phyloP scores from a whole-genome alignment of 73 alveolate species.

The Paramecium biaurelia region DNA sequence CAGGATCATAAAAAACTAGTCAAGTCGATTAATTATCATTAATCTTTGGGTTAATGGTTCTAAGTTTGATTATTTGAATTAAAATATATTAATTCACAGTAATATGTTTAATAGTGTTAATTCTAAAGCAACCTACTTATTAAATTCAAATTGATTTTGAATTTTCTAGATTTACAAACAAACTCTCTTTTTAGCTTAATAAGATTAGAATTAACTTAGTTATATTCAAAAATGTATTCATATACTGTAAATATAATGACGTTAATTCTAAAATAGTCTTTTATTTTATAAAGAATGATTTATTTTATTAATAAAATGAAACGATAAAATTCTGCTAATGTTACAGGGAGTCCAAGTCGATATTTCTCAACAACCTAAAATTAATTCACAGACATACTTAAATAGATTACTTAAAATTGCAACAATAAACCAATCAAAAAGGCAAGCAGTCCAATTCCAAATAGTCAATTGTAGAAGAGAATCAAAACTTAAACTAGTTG shows the following conservation, averaged over 20 bases:
- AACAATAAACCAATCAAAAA: neutral
- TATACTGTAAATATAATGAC: neutral
- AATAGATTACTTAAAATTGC: slow-evolving; percentile 29
- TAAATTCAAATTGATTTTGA: neutral
- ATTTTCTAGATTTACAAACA: neutral
- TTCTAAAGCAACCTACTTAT: neutral
- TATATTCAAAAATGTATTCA: no score
- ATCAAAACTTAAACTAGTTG: slow-evolving; percentile 23
- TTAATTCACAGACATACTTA: neutral
- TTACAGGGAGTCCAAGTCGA: slow-evolving; percentile 12
- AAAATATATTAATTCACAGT: neutral
- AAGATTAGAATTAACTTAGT: no score
- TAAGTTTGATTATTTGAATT: neutral
- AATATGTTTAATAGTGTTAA: neutral
- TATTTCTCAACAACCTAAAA: slow-evolving; percentile 3
- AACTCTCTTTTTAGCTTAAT: neutral
- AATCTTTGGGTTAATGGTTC: neutral
- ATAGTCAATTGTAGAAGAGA: neutral
- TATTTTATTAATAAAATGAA: slow-evolving; percentile 28
- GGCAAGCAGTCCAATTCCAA: neutral
- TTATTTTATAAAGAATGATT: neutral
- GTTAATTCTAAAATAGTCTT: neutral
- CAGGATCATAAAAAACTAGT: neutral
- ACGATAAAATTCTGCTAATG: slow-evolving; percentile 43
- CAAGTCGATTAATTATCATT: neutral